These are phyloP conservation scores for Citrullus colocynthis DNA, from an alignment of 306 rosid species.

Conservation along the genomic window DNA sequence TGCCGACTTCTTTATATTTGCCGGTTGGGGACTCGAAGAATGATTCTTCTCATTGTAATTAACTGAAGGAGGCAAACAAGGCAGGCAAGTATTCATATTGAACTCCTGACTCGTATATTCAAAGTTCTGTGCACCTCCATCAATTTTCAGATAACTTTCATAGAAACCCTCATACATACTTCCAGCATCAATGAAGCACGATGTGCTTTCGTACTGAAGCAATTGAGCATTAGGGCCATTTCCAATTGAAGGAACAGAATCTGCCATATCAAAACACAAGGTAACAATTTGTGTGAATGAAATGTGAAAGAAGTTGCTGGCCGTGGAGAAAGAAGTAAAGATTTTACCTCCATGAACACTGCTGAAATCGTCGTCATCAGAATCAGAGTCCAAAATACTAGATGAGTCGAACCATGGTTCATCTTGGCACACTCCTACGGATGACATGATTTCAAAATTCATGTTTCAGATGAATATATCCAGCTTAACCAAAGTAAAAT, in stretches of 20 bases:
- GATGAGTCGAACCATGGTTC: conserved; percentile 86
- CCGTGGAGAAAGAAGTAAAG: conserved; percentile 4
- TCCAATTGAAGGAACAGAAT: conserved; percentile 52
- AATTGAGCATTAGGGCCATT: conserved; percentile 37
- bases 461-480: not conserved
- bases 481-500: not conserved
- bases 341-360: conserved; percentile 81
- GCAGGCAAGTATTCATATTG: conserved; percentile 25
- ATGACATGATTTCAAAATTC: not conserved
- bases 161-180: conserved; percentile 49
- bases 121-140: conserved; percentile 27
- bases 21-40: conserved; percentile 13
- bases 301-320: not conserved
- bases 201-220: conserved; percentile 59
- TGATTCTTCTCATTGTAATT: conserved; percentile 28
- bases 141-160: conserved; percentile 59
- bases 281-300: not conserved
- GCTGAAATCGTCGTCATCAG: conserved; percentile 50
- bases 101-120: conserved; percentile 45
- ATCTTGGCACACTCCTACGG: conserved; percentile 53
- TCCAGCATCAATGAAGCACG: conserved; percentile 52
- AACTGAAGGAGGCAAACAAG: conserved; percentile 24
- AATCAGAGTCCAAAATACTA: conserved; percentile 72
- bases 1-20: conserved; percentile 39
- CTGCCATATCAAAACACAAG: conserved; percentile 25